Percentiles rank a stretch among this genome's conserved stretches.
These are phyloP conservation scores for Lichtheimia ramosa DNA, from an alignment of 371 early-diverging fungal species.

Conservation along the genomic window DNA sequence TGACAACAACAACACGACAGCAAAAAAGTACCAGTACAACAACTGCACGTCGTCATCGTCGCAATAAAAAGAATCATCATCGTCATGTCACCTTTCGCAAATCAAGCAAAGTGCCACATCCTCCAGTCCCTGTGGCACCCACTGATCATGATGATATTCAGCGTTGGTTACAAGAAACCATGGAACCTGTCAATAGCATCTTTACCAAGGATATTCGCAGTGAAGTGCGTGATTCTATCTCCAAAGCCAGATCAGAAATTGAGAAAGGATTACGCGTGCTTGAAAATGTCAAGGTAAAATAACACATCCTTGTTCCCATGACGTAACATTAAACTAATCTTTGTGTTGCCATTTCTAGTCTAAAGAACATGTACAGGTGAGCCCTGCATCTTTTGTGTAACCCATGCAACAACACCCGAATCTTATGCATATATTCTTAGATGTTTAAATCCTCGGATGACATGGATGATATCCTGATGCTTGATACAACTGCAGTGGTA, in stretches of 20 bases:
- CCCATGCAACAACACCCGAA: slow-evolving; percentile 32
- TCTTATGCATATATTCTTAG: slow-evolving; percentile 21
- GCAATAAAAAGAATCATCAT: slow-evolving; percentile 4
- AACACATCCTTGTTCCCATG: no score
- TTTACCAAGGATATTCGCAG: slow-evolving; percentile 24
- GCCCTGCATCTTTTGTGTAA: slow-evolving; percentile 30
- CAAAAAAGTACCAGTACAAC: slow-evolving; percentile 17
- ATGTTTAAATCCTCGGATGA: no score
- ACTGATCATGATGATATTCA: slow-evolving; percentile 20
- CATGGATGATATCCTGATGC: no score
- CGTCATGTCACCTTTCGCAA: slow-evolving; percentile 25
- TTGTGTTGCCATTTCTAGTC: slow-evolving; percentile 31
- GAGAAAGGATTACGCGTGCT: slow-evolving; percentile 49
- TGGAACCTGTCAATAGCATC: slow-evolving; percentile 6
- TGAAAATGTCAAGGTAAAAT: slow-evolving; percentile 32
- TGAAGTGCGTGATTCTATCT: slow-evolving; percentile 47
- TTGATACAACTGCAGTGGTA: neutral
- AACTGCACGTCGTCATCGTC: slow-evolving; percentile 15
- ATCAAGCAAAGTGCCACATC: slow-evolving; percentile 31
- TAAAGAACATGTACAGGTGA: slow-evolving; percentile 39
- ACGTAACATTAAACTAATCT: no score
- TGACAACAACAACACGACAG: neutral
- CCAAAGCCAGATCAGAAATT: slow-evolving; percentile 58
- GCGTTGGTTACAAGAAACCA: slow-evolving; percentile 21
- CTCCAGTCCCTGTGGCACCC: slow-evolving; percentile 6